Conservation (phyloP, 73 alveolate species). For the Paramecium octaurelia region DNA sequence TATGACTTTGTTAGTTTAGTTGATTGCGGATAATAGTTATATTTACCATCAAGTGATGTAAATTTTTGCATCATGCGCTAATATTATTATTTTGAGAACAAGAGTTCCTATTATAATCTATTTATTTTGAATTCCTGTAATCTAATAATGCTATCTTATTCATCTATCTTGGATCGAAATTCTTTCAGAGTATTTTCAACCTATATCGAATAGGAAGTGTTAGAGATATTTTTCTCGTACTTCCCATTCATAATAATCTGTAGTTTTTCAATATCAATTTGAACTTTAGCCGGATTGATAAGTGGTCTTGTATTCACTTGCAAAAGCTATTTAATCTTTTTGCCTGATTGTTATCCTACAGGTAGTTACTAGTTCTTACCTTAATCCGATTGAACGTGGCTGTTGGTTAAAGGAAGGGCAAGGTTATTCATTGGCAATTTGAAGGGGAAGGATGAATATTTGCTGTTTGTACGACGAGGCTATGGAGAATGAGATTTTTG, state of each 20-base stretch:
- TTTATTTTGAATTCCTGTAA: neutral
- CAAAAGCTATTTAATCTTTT: neutral
- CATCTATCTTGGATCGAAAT: neutral
- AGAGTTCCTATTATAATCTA: neutral
- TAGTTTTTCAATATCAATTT: neutral
- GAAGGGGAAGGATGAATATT: neutral
- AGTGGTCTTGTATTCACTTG: neutral
- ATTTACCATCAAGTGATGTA: neutral
- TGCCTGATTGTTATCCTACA: neutral
- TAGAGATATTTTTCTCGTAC: neutral
- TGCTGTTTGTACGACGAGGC: constrained; percentile 10
- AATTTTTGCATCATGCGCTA: neutral
- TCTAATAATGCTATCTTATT: neutral
- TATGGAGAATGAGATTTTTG: neutral
- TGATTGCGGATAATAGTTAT: neutral
- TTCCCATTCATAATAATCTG: neutral
- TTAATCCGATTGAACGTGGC: neutral
- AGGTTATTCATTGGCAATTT: neutral
- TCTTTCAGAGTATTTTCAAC: neutral
- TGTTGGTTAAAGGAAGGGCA: neutral
- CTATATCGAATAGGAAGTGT: neutral
- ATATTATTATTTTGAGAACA: neutral
- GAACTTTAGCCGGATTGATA: neutral
- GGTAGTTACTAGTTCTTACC: neutral
- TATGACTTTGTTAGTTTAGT: neutral